A percentile compares a stretch with the other conserved stretches of the same genome.
phyloP scores from a whole-genome alignment of 2,329 filamentous ascomycete species.

The Cercospora sesami region DNA sequence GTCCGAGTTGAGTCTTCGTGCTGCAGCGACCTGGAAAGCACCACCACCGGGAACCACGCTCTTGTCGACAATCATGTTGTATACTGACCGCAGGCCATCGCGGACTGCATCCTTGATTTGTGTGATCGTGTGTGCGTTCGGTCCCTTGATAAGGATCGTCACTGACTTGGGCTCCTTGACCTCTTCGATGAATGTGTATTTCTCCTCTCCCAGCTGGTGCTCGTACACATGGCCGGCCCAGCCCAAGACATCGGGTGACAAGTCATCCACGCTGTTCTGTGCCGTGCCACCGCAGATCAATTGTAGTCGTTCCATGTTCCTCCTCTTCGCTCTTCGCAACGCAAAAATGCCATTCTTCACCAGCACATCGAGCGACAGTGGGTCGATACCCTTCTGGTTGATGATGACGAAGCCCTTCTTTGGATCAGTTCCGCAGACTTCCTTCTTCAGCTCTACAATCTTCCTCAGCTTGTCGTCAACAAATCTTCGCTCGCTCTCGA shows the following conservation, averaged over 20 bases:
- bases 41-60: slow-evolving; percentile 93
- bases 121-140: slow-evolving; percentile 92
- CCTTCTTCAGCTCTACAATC: slow-evolving; percentile 97
- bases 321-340: slow-evolving; percentile 88
- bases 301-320: slow-evolving; percentile 98
- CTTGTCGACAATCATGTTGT: slow-evolving; percentile 99
- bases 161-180: slow-evolving; percentile 99
- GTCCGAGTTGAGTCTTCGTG: slow-evolving; percentile 81
- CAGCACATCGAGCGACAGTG: slow-evolving; percentile 88
- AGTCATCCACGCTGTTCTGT: slow-evolving; percentile 94
- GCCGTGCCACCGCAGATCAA: slow-evolving; percentile 86
- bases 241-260: slow-evolving; percentile 82
- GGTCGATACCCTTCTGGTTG: slow-evolving; percentile 99
- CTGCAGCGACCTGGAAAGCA: slow-evolving; percentile 93
- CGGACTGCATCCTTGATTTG: slow-evolving; percentile 96
- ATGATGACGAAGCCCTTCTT: slow-evolving; percentile 97
- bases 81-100: slow-evolving; percentile 91
- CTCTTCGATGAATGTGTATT: slow-evolving; percentile 98
- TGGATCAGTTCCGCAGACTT: slow-evolving; percentile 88
- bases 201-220: slow-evolving; percentile 96
- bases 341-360: slow-evolving; percentile 98
- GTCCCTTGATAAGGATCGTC: slow-evolving; percentile 95
- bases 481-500: slow-evolving; percentile 93
- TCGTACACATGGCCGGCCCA: slow-evolving; percentile 98
- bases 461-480: slow-evolving; percentile 96